Evolutionary conservation across 192 early-diverging fungal species (phyloP), one percentile per base, ranked within the genome.

Genomic region (Chytriomyces hyalinus): DNA sequence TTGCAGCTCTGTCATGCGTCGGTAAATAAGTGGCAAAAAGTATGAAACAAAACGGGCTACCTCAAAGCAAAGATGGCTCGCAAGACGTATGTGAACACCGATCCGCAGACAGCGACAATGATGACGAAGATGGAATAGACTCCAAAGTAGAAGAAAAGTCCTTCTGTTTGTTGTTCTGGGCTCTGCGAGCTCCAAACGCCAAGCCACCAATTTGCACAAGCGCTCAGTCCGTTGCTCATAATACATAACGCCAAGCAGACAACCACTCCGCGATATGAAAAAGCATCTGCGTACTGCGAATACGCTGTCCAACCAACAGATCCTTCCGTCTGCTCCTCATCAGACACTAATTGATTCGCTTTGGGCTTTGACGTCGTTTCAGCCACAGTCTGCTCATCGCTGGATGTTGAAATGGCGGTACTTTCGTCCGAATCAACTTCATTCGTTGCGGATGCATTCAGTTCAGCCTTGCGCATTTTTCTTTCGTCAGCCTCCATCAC

Each of bases 381-480:
- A 67, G 17, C 2, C 10, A 76, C 51, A 20, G 5, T 28, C 28
- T 77, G 48, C 45, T 47, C 61, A 17, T 11, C 9, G 1, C 2
- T 51, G 0, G 28, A 46, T 7, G n/a, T n/a, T 15, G 17, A 10
- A 26, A 73, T 49, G 13, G 36, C 70, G 28, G 36, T 28, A 68
- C 10, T 26, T 6, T 76, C 75, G 10, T 67, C 64, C 43, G 9
- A 20, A 50, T 67, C 65, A 4, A 67, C 65, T 13, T 20, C 13
- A 28, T 10, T 15, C 4, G 2, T 44, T 7, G 49, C 43, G 10
- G 26, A 61, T 0, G 92, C 88, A 3, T 89, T 91, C 53, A 86
- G 87, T 63, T 94, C 71, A 13, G 92, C 92, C 43, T 92, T 92
- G 48, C 93, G 91, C 9, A 94, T 70, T 0, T 93, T 78, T 10